Evolutionary conservation across 2,329 filamentous ascomycete species (phyloP).

Genomic region (Peltaster fructicola): DNA sequence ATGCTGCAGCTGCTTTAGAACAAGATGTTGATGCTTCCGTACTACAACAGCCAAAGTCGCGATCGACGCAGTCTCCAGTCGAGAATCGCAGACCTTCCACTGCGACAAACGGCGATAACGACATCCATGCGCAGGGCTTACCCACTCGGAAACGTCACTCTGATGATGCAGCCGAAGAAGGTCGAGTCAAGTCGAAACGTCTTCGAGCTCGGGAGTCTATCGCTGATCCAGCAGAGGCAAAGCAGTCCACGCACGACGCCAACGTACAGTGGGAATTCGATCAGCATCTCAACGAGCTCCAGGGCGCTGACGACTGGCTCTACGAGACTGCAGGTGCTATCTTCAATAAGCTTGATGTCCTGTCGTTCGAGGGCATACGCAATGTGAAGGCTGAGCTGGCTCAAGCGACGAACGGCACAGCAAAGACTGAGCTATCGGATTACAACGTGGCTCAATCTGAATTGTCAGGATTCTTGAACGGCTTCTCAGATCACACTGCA

Average conservation of each 20-base stretch:
- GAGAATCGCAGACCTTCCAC: too few species aligned
- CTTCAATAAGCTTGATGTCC: slow-evolving; percentile 33
- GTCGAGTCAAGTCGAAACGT: slow-evolving; percentile 41
- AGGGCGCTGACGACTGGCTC: slow-evolving; percentile 39
- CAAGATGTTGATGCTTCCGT: too few species aligned
- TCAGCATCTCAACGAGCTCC: slow-evolving; percentile 34
- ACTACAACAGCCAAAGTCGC: too few species aligned
- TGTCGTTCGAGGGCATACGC: slow-evolving; percentile 16
- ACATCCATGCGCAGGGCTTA: slow-evolving; percentile 17
- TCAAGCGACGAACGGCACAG: too few species aligned
- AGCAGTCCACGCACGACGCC: slow-evolving; percentile 21
- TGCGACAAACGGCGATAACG: slow-evolving; percentile 15
- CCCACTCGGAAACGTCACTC: slow-evolving; percentile 42
- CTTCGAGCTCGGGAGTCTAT: slow-evolving; percentile 42
- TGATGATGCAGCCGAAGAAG: slow-evolving; percentile 39
- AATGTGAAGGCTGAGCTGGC: slow-evolving; percentile 13
- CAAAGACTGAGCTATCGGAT: too few species aligned
- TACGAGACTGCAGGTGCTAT: slow-evolving; percentile 36
- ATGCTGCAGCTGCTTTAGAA: too few species aligned
- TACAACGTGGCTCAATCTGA: slow-evolving; percentile 10
- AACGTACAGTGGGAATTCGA: slow-evolving; percentile 38
- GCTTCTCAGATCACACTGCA: slow-evolving; percentile 14
- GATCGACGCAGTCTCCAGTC: too few species aligned
- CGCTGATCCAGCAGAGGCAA: slow-evolving; percentile 23
- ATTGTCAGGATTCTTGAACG: slow-evolving; percentile 11